phyloP scores from a whole-genome alignment of 805 yeast genomes.

The Debaryomyces hansenii region DNA sequence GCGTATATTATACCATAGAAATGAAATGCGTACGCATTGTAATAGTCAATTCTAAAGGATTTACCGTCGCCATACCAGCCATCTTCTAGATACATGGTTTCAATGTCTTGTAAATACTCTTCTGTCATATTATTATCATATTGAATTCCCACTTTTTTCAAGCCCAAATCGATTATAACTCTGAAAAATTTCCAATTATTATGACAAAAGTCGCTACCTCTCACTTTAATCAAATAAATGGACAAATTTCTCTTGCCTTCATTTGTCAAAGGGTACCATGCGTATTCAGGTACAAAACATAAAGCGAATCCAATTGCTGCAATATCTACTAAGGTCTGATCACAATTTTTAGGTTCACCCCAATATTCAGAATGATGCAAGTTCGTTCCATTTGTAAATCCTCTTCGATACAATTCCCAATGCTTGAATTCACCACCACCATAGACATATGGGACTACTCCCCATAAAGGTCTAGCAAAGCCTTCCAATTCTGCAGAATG shows the following conservation, averaged over 20 bases:
- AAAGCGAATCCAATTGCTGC: slow-evolving; percentile 29
- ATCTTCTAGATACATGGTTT: slow-evolving; percentile 19
- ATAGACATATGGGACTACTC: slow-evolving; percentile 21
- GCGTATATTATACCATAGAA: slow-evolving; percentile 23
- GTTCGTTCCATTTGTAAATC: slow-evolving; percentile 24
- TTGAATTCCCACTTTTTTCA: slow-evolving; percentile 18
- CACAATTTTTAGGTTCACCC: slow-evolving; percentile 19
- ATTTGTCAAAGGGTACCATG: slow-evolving; percentile 24
- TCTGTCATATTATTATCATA: slow-evolving; percentile 9
- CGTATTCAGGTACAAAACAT: slow-evolving; percentile 16
- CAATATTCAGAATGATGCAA: slow-evolving; percentile 25
- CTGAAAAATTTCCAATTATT: slow-evolving; percentile 29
- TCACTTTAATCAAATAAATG: slow-evolving; percentile 15
- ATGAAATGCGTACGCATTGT: slow-evolving; percentile 30
- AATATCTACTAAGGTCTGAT: slow-evolving; percentile 25
- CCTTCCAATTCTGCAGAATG: slow-evolving; percentile 27
- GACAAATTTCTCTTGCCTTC: slow-evolving; percentile 15
- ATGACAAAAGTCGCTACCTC: slow-evolving; percentile 13
- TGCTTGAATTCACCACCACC: slow-evolving; percentile 21
- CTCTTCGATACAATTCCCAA: slow-evolving; percentile 20
- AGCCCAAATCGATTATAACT: slow-evolving; percentile 25
- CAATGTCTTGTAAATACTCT: slow-evolving; percentile 17
- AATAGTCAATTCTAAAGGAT: slow-evolving; percentile 22
- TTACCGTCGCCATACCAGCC: slow-evolving; percentile 33
- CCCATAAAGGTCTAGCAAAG: slow-evolving; percentile 29